Evolutionary conservation across 768 basidiomycete species (phyloP).

Genomic region (Cystofilobasidium capitatum): DNA sequence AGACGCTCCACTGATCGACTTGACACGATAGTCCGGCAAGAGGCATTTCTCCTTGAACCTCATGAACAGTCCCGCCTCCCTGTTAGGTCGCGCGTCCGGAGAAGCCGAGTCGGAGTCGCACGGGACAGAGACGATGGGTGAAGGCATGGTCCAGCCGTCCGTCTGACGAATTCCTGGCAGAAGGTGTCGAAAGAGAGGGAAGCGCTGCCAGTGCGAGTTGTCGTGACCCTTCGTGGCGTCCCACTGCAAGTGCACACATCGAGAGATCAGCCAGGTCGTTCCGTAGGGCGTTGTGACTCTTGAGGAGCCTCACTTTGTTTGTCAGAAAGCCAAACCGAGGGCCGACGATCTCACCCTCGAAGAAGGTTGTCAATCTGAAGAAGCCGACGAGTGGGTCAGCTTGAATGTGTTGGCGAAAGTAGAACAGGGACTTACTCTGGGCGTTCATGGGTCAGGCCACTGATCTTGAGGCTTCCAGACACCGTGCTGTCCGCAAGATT

Average conservation of each 20-base stretch:
- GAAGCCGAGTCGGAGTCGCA: neutral
- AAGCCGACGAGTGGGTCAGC: neutral
- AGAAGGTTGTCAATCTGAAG: slow-evolving; percentile 69
- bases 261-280: neutral
- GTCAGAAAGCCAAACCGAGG: slow-evolving; percentile 84
- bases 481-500: slow-evolving; percentile 76
- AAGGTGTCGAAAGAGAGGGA: slow-evolving; percentile 73
- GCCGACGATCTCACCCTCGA: slow-evolving; percentile 93
- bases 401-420: too few species aligned
- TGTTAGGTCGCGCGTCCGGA: neutral
- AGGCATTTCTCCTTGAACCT: slow-evolving; percentile 94
- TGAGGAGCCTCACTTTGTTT: slow-evolving; percentile 55
- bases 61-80: slow-evolving; percentile 52
- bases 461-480: slow-evolving; percentile 86
- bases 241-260: slow-evolving; percentile 1
- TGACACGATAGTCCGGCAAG: slow-evolving; percentile 86
- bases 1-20: slow-evolving; percentile 88
- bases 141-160: slow-evolving; percentile 11
- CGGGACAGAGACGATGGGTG: slow-evolving; percentile 7
- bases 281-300: neutral
- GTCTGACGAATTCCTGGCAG: slow-evolving; percentile 41
- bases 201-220: slow-evolving; percentile 86
- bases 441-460: slow-evolving; percentile 84
- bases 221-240: slow-evolving; percentile 77
- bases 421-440: slow-evolving; percentile 47